Conservation (phyloP, 345 rosid genomes). For the Mercurialis annua region DNA sequence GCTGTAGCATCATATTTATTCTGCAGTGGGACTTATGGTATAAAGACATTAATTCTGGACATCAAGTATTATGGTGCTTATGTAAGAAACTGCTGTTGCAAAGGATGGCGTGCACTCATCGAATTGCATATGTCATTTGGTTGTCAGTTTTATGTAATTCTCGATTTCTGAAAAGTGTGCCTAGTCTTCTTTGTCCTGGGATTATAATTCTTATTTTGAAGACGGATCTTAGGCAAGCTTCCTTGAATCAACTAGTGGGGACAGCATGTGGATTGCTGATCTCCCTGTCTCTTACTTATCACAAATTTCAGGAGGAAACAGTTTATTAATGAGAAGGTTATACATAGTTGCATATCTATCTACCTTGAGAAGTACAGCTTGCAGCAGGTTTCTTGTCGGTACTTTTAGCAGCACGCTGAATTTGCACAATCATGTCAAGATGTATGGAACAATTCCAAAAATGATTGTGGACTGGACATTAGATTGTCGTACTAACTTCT, state of each 20-base stretch:
- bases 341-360: not conserved
- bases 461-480: not conserved
- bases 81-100: not conserved
- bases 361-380: not conserved
- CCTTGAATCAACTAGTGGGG: not conserved
- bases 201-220: not conserved
- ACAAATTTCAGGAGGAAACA: not conserved
- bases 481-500: not conserved
- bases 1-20: not conserved
- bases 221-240: not conserved
- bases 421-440: not conserved
- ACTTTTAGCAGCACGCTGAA: not conserved
- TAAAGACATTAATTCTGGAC: not conserved
- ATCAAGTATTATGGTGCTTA: not conserved
- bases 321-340: not conserved
- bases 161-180: not conserved
- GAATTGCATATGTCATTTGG: not conserved
- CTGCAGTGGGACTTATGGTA: not conserved
- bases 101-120: not conserved
- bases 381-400: not conserved
- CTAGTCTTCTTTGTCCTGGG: not conserved
- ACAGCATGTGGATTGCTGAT: not conserved
- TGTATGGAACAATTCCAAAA: not conserved
- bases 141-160: conserved; percentile 1
- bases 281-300: not conserved